These are phyloP conservation scores for Xylariaceae sp. DNA, from an alignment of 2,329 filamentous ascomycete species.

Conservation along the genomic window DNA sequence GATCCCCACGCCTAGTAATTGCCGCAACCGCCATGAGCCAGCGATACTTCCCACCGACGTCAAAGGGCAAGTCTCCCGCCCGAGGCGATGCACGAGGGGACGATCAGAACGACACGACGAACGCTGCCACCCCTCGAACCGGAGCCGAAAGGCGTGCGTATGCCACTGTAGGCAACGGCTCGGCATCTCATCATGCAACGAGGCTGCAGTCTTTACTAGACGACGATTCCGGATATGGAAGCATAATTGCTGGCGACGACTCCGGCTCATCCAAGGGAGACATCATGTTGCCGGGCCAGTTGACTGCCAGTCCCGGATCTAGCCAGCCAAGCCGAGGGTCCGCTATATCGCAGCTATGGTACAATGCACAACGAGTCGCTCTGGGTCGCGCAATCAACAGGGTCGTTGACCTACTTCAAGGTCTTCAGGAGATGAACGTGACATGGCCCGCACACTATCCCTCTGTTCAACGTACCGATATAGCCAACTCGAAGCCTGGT, in stretches of 20 bases:
- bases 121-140: slow-evolving; percentile 26
- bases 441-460: slow-evolving; percentile 96
- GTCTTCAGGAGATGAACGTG: slow-evolving; percentile 82
- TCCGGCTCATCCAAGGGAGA: slow-evolving; percentile 42
- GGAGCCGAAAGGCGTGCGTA: slow-evolving; percentile 55
- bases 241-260: slow-evolving; percentile 60
- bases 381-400: slow-evolving; percentile 84
- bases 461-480: slow-evolving; percentile 63
- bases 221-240: slow-evolving; percentile 88
- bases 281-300: slow-evolving; percentile 41
- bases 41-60: slow-evolving; percentile 43
- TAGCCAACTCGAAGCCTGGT: slow-evolving; percentile 42
- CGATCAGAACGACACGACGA: slow-evolving; percentile 13
- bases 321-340: slow-evolving; percentile 68
- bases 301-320: slow-evolving; percentile 47
- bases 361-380: slow-evolving; percentile 84
- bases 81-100: slow-evolving; percentile 1
- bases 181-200: slow-evolving; percentile 74
- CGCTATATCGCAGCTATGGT: slow-evolving; percentile 88
- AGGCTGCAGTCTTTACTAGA: slow-evolving; percentile 78
- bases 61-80: slow-evolving; percentile 45
- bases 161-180: slow-evolving; percentile 83
- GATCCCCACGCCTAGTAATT: slow-evolving; percentile 22
- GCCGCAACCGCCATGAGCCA: slow-evolving; percentile 51
- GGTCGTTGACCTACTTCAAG: slow-evolving; percentile 77